These are phyloP conservation scores for Geum urbanum DNA, from an alignment of 306 rosid species.

Conservation along the genomic window DNA sequence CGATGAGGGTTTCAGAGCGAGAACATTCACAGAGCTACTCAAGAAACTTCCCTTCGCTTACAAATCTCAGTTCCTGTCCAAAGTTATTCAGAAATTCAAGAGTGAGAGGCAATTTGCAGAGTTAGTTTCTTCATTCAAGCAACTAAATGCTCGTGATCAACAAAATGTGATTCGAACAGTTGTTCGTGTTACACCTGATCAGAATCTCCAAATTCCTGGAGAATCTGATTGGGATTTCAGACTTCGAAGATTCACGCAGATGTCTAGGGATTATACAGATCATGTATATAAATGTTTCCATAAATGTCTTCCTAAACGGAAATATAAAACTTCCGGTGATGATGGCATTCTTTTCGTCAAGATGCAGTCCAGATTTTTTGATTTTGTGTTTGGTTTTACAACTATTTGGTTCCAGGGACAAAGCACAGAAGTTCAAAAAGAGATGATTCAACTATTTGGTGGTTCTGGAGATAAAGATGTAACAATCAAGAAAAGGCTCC, in stretches of 20 bases:
- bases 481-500: background rate
- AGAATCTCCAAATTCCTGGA: no score
- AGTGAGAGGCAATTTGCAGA: background rate
- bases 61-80: background rate
- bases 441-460: background rate
- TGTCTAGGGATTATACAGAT: background rate
- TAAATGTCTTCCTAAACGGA: no score
- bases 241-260: background rate
- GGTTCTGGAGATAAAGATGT: background rate
- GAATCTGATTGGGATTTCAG: background rate
- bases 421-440: background rate
- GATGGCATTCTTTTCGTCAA: no score
- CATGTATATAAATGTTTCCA: background rate
- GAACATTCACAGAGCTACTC: background rate
- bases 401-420: conserved; percentile 15
- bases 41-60: conserved; percentile 6
- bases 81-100: background rate
- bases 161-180: background rate
- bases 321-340: no score
- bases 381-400: background rate
- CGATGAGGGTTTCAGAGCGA: background rate
- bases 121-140: background rate
- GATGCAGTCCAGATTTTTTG: background rate
- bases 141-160: background rate
- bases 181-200: background rate